Base-by-base conservation (phyloP, 2,329 filamentous ascomycete species). In the Coniochaeta prunicola region DNA sequence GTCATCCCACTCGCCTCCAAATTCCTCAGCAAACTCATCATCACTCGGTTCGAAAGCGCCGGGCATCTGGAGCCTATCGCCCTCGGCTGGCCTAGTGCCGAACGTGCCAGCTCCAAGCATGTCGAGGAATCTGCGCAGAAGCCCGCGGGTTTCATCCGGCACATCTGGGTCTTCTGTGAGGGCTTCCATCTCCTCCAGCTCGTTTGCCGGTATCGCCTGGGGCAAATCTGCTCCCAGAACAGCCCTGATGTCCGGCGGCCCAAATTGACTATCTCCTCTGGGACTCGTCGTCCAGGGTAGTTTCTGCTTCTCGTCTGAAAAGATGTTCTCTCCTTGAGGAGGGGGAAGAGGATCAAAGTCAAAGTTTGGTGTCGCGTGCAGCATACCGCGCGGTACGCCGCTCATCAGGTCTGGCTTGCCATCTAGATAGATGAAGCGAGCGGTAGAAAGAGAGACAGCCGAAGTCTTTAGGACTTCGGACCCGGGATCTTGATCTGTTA, bases 271-370 rank as follows among this genome's bases (percentile, higher is more conserved):
- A 4, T 19, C 54, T 15, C 24, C 54, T 7, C 24, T 15, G 7
- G 34, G 33, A 21, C 15, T 30, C 26, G 33, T 40, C 4, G 24
- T 42, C 78, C 78, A 83, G 0, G 78, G 79, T 40, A 75, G 66
- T 57, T 65, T 67, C 59, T 78, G 76, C 30, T 71, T 71, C 10
- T 73, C 65, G 60, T 74, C 69, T 0, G 76, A 77, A 62, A 84
- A 83, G 10, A 80, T 69, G 62, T 85, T 85, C 9, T 80, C 73
- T 17, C 74, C 73, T 38, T 83, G 74, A 0, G 80, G 72, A 1
- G 92, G 92, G 21, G 92, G 91, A 15, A 96, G 75, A 1, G 91
- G 91, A 68, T 96, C 92, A 24, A 91, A 94, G 19, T 90, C 84
- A 62, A 89, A 85, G 65, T 85, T 92, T 2, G 87, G 86, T 53